Base-by-base conservation (phyloP, 331 rosid genomes). In the Dryas integrifolia region DNA sequence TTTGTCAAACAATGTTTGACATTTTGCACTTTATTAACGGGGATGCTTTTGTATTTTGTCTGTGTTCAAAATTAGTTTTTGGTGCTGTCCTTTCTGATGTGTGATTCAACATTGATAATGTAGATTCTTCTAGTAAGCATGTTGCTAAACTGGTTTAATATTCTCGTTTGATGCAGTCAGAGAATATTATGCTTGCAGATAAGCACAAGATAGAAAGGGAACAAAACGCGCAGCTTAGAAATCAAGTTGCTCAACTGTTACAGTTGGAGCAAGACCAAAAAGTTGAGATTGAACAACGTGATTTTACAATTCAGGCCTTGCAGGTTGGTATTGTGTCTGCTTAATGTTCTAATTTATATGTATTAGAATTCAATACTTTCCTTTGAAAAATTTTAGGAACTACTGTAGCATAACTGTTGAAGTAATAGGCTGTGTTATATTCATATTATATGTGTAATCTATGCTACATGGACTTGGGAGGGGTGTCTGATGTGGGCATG, bases 171-270 rank as follows among this genome's bases (percentile, higher is more conserved):
- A 80, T 85, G 96, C 96, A 95, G 98, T 72, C 88, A 9, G 98
- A 94, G 83, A 89, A 89, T 87, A 76, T 78, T 75, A 76, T 85
- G 83, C 91, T 94, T 53, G 81, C 82, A 53, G 97, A 95, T 79
- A 89, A 89, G 75, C 82, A 81, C 58, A 89, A 88, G 83, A 84
- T 85, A 61, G 97, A 95, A 79, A 91, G 87, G 83, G 98, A 95
- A 75, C 96, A 95, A 82, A 95, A 87, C 75, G 82, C 83, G 72
- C 96, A 87, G 89, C 87, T 92, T 75, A 85, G 90, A 84, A 87
- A 81, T 88, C 97, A 92, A 91, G 96, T 95, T 69, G 89, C 96
- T 83, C 97, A 91, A 67, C 87, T 91, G 69, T 80, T 88, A 81
- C 89, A 81, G 85, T 79, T 76, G 82, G 97, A 92, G 84, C 97